Evolutionary conservation across 768 basidiomycete species (phyloP).

Genomic region (Floccularia luteovirens): DNA sequence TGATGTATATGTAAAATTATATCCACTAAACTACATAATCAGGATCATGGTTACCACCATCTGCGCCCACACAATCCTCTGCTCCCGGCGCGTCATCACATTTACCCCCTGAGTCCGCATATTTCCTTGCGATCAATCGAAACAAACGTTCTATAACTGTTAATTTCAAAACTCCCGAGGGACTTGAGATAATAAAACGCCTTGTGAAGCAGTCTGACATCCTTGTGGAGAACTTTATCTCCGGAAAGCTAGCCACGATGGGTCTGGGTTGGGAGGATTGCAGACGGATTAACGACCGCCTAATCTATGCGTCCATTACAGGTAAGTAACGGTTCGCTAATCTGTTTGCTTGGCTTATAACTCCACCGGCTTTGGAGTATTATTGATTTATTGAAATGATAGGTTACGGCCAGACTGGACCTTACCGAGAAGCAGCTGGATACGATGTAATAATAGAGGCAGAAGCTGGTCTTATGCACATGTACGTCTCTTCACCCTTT

Average conservation of each 20-base stretch:
- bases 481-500: slow-evolving; percentile 39
- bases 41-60: slow-evolving; percentile 66
- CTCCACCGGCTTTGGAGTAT: not conserved
- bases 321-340: slow-evolving; percentile 43
- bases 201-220: slow-evolving; percentile 74
- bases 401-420: slow-evolving; percentile 73
- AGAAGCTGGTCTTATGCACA: slow-evolving; percentile 93
- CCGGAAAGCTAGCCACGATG: slow-evolving; percentile 78
- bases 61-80: slow-evolving; percentile 38
- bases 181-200: slow-evolving; percentile 65
- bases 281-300: slow-evolving; percentile 60
- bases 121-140: slow-evolving; percentile 84
- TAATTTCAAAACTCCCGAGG: slow-evolving; percentile 76
- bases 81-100: slow-evolving; percentile 48
- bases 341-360: no score
- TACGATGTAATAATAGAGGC: slow-evolving; percentile 87
- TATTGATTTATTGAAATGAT: slow-evolving; percentile 2
- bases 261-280: slow-evolving; percentile 87
- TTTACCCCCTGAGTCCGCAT: slow-evolving; percentile 86
- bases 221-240: slow-evolving; percentile 83
- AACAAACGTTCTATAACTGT: slow-evolving; percentile 88
- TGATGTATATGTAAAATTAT: not conserved
- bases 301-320: slow-evolving; percentile 88
- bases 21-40: slow-evolving; percentile 1
- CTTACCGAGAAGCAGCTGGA: slow-evolving; percentile 75